Base-by-base conservation (phyloP, 805 yeast species). In the Yamadazyma akitaensis region DNA sequence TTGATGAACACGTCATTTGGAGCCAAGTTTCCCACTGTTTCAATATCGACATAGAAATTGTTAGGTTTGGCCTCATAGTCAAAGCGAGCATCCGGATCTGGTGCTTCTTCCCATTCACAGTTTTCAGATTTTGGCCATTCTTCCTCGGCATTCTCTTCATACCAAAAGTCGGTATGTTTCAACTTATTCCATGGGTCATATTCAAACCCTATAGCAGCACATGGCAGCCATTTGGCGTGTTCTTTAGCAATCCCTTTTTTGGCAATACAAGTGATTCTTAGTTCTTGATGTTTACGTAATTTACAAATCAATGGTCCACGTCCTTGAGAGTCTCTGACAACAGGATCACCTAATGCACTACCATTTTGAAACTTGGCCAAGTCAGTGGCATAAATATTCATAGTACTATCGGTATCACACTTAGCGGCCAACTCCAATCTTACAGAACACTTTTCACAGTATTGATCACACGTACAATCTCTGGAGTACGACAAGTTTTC, bases 151-250 rank as follows among this genome's bases (percentile, higher is more conserved):
- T 82, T 86, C 51, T 83, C 92, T 68, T 94, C 99, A 64, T 85
- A 88, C 99, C 99, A 94, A 62, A 80, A 88, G 58, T 90, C 96
- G 0, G 99, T 94, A 64, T 94, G 99, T 62, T 87, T 85, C 59
- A 94, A 76, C 68, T 92, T 94, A 69, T 94, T 94, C 95, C 96
- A 92, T n/a, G 99, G 99, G 61, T 92, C 99, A 62, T 92, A 92
- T 66, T 92, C 99, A 59, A 92, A 92, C 16, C 96, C 97, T 46
- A 92, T 80, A 18, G 98, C 98, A 0, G 97, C 79, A 55, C 96
- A 86, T 11, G 99, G 97, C 6, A 94, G 84, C 99, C 99, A 94
- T 62, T 94, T 94, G 42, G 99, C 97, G 63, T 94, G 99, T 64
- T 94, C 99, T 64, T 91, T 91, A 42, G 96, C 88, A 49, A 90